Percentiles rank a stretch among this genome's conserved stretches.
These are phyloP conservation scores for Pseudogymnoascus sp. DNA, from an alignment of 2,329 filamentous ascomycete genomes.

Conservation along the genomic window DNA sequence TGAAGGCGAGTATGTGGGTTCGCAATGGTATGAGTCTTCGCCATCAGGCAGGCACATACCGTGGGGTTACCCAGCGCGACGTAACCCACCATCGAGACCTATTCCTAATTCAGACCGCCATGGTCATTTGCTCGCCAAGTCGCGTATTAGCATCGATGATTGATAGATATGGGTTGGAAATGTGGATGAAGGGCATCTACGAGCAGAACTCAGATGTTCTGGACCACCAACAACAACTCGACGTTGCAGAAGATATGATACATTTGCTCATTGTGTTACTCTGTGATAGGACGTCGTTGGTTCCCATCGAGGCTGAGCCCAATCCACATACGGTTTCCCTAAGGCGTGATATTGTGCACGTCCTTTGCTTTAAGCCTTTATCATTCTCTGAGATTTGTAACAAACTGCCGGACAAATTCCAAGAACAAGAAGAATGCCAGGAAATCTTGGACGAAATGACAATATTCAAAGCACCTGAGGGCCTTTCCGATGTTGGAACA, in stretches of 20 bases:
- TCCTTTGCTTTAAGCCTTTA: constrained; percentile 90
- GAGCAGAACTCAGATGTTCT: constrained; percentile 64
- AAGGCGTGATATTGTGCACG: constrained; percentile 83
- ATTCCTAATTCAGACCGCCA: constrained; percentile 82
- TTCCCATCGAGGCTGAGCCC: constrained; percentile 58
- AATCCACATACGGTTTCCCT: constrained; percentile 63
- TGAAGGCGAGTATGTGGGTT: constrained; percentile 98
- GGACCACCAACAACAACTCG: constrained; percentile 81
- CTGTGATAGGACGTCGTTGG: constrained; percentile 77
- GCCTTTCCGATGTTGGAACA: constrained; percentile 82
- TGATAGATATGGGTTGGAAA: constrained; percentile 81
- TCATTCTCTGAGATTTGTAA: constrained; percentile 87
- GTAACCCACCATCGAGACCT: constrained; percentile 92
- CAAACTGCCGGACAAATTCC: constrained; percentile 80
- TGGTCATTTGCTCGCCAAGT: constrained; percentile 77
- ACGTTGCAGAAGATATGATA: constrained; percentile 92
- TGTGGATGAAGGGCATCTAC: constrained; percentile 82
- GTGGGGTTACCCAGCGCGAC: constrained; percentile 80
- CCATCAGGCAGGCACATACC: constrained; percentile 91
- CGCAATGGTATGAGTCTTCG: constrained; percentile 92
- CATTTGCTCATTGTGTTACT: constrained; percentile 86
- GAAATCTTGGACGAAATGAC: constrained; percentile 80
- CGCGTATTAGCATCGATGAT: constrained; percentile 82
- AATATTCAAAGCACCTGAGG: constrained; percentile 82
- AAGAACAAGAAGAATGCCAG: constrained; percentile 84